A percentile compares a stretch with the other conserved stretches of the same genome.
phyloP scores from a whole-genome alignment of 129 eudicot genomes.

The Silybum marianum region DNA sequence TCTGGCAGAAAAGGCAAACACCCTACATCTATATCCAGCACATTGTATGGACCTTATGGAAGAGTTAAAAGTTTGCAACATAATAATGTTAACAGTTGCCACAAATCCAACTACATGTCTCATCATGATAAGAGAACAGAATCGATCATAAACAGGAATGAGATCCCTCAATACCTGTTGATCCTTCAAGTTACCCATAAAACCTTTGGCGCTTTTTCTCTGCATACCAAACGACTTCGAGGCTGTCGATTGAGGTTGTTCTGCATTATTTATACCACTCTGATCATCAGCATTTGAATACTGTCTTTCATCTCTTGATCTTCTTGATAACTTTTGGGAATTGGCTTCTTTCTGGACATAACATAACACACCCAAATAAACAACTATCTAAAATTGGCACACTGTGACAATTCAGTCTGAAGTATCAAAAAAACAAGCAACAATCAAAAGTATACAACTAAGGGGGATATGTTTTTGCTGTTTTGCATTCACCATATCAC shows the following conservation, averaged over 20 bases:
- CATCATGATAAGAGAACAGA: background rate
- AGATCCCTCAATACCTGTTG: slow-evolving; percentile 59
- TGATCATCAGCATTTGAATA: slow-evolving; percentile 44
- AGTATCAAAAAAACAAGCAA: slow-evolving; percentile 16
- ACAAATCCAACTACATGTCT: background rate
- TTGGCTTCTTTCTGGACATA: slow-evolving; percentile 52
- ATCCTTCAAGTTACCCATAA: slow-evolving; percentile 56
- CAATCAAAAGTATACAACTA: background rate
- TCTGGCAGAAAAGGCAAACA: background rate
- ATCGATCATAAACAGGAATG: background rate
- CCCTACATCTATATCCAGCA: background rate
- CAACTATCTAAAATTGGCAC: slow-evolving; percentile 7
- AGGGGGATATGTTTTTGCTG: background rate
- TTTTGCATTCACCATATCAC: background rate
- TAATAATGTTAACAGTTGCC: slow-evolving; percentile 1
- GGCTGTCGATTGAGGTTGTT: slow-evolving; percentile 55
- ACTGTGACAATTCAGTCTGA: background rate
- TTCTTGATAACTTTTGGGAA: slow-evolving; percentile 49
- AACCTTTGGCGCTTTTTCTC: slow-evolving; percentile 58
- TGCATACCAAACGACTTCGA: slow-evolving; percentile 57
- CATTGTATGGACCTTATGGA: slow-evolving; percentile 1
- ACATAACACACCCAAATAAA: slow-evolving; percentile 21
- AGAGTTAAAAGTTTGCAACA: background rate
- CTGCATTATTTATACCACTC: slow-evolving; percentile 41
- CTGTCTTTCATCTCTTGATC: slow-evolving; percentile 49